Evolutionary conservation across 768 basidiomycete genomes (phyloP).

Genomic region (Leccinum uliginosum): DNA sequence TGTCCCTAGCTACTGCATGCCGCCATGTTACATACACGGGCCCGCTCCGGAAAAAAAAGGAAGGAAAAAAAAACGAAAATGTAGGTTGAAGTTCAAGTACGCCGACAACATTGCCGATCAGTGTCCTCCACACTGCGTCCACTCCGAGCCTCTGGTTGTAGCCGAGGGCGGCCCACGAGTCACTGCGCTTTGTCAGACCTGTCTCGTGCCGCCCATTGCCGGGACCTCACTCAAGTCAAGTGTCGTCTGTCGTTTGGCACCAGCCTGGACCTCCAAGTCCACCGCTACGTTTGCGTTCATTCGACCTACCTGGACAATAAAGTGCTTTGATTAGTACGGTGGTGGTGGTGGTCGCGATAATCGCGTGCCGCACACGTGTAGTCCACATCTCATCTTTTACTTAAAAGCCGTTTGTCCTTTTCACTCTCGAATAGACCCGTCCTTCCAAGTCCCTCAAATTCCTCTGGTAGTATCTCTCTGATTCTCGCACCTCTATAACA

Average conservation of each 20-base stretch:
- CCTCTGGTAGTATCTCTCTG: background rate
- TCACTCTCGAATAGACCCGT: conserved; percentile 2
- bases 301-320: conserved; percentile 15
- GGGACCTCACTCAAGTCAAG: background rate
- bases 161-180: background rate
- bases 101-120: background rate
- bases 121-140: background rate
- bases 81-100: conserved; percentile 1
- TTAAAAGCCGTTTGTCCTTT: conserved; percentile 24
- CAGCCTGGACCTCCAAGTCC: conserved; percentile 1
- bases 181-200: background rate
- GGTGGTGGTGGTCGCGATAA: conserved; percentile 17
- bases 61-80: background rate
- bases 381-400: conserved; percentile 24
- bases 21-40: background rate
- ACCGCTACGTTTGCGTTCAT: background rate
- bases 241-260: background rate
- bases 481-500: background rate
- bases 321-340: conserved; percentile 3
- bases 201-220: background rate
- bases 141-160: background rate
- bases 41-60: background rate
- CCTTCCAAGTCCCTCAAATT: background rate
- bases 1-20: background rate
- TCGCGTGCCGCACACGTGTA: conserved; percentile 32